These are phyloP conservation scores for Aspergillus ruber DNA, from an alignment of 2,329 filamentous ascomycete species.

Conservation along the genomic window DNA sequence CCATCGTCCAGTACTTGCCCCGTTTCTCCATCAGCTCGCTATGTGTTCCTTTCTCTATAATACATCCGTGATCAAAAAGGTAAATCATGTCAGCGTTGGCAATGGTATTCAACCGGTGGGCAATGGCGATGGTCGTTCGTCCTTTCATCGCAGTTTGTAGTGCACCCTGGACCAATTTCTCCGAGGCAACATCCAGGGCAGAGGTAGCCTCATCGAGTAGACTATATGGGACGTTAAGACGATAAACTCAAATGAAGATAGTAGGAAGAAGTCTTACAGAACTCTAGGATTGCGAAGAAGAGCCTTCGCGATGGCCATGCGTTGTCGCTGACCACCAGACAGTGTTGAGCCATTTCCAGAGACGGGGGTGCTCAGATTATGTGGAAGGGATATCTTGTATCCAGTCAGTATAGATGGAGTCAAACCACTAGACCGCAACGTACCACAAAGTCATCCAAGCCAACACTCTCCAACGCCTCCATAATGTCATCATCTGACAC, in stretches of 20 bases:
- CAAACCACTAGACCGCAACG: background rate
- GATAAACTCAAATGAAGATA: background rate
- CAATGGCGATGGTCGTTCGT: conserved; percentile 54
- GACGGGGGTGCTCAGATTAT: conserved; percentile 2
- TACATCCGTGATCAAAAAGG: conserved; percentile 68
- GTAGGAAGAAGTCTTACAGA: conserved; percentile 8
- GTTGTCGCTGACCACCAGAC: conserved; percentile 8
- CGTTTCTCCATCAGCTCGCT: conserved; percentile 59
- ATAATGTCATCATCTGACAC: conserved; percentile 19
- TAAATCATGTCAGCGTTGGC: conserved; percentile 82
- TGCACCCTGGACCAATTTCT: conserved; percentile 78
- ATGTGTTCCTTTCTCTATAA: conserved; percentile 77
- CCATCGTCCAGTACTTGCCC: conserved; percentile 70
- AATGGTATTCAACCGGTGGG: conserved; percentile 81
- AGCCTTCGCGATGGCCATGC: conserved; percentile 15
- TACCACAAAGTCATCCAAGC: conserved; percentile 4
- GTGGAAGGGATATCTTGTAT: conserved; percentile 4
- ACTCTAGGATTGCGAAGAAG: conserved; percentile 29
- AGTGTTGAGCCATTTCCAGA: conserved; percentile 3
- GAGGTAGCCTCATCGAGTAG: conserved; percentile 85
- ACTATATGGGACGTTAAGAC: background rate
- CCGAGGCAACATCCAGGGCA: conserved; percentile 77
- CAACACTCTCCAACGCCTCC: conserved; percentile 7
- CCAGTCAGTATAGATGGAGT: background rate
- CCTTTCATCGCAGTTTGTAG: conserved; percentile 64